A percentile compares a stretch with the other conserved stretches of the same genome.
Evolutionary conservation across 2,329 filamentous ascomycete species (phyloP).

Genomic region (Fusarium albidum): DNA sequence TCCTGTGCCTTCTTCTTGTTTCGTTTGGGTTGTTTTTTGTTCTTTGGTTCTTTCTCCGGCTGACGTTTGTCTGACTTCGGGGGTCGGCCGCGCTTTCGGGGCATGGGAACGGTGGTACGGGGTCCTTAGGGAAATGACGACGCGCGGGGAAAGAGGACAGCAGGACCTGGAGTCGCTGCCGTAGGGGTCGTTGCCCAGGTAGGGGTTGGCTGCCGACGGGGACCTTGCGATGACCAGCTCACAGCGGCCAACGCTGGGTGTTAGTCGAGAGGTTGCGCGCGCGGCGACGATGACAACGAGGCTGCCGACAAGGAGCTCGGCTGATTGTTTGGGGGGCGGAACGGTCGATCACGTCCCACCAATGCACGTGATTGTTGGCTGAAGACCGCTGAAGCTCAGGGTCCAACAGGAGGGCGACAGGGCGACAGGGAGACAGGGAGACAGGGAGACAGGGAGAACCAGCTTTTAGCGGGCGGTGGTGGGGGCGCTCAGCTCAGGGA

Average conservation of each 20-base stretch:
- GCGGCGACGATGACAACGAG: constrained; percentile 36
- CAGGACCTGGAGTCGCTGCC: constrained; percentile 9
- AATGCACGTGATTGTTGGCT: constrained; percentile 38
- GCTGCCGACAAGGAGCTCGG: constrained; percentile 35
- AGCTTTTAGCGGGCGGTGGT: constrained; percentile 20
- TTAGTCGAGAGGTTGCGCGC: constrained; percentile 44
- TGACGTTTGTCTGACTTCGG: constrained; percentile 33
- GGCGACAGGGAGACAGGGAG: constrained; percentile 1
- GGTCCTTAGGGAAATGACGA: constrained; percentile 16
- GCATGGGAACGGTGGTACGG: constrained; percentile 43
- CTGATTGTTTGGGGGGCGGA: constrained; percentile 25
- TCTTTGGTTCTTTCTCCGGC: constrained; percentile 13
- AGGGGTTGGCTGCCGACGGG: constrained; percentile 10
- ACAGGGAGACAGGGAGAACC: not conserved
- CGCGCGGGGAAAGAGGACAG: constrained; percentile 12
- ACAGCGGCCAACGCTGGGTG: constrained; percentile 43
- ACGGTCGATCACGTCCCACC: constrained; percentile 37
- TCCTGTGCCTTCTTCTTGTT: constrained; percentile 1
- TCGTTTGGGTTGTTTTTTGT: constrained; percentile 16
- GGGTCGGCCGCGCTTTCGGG: constrained; percentile 38
- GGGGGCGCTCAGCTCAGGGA: constrained; percentile 1
- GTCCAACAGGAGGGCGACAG: constrained; percentile 9
- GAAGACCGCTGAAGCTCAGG: constrained; percentile 23
- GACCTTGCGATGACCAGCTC: constrained; percentile 38
- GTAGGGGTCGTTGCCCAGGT: constrained; percentile 13